Conservation (phyloP, 495 filamentous ascomycete species). For the Bathelium albidoporum region DNA sequence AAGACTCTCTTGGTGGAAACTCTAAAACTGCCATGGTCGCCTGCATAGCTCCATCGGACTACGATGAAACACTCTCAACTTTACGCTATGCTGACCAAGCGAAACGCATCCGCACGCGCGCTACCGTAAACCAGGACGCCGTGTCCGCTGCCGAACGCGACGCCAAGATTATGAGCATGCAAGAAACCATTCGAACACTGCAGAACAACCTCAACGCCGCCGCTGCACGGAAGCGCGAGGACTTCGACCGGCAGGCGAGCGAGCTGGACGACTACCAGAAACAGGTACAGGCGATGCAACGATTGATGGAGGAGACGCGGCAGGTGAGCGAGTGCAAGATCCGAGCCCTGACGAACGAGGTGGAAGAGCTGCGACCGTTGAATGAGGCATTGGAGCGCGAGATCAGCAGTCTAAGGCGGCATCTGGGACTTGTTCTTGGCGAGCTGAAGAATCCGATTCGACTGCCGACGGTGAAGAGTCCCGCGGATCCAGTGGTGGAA, state of each 20-base stretch:
- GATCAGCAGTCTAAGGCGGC: conserved; percentile 78
- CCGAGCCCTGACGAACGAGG: conserved; percentile 65
- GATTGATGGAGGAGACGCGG: conserved; percentile 83
- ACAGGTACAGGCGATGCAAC: conserved; percentile 73
- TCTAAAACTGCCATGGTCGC: conserved; percentile 98
- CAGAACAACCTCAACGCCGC: conserved; percentile 59
- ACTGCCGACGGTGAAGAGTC: conserved; percentile 30
- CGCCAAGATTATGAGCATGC: conserved; percentile 86
- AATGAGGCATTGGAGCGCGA: conserved; percentile 58
- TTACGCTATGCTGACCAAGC: conserved; percentile 96
- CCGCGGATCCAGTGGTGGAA: conserved; percentile 6
- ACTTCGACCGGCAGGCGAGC: conserved; percentile 44
- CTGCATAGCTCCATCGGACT: conserved; percentile 89
- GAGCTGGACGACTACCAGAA: conserved; percentile 87
- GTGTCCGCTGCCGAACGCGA: conserved; percentile 81
- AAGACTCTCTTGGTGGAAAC: conserved; percentile 90
- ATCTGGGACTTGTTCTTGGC: conserved; percentile 76
- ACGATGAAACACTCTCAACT: conserved; percentile 93
- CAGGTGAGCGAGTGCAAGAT: conserved; percentile 89
- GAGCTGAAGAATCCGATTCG: conserved; percentile 82
- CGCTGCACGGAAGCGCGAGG: conserved; percentile 36
- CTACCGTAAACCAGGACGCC: conserved; percentile 89
- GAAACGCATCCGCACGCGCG: conserved; percentile 92
- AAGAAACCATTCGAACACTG: conserved; percentile 75
- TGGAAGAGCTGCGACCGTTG: conserved; percentile 30